Evolutionary conservation across 345 rosid genomes (phyloP).

Genomic region (Salix dunnii): DNA sequence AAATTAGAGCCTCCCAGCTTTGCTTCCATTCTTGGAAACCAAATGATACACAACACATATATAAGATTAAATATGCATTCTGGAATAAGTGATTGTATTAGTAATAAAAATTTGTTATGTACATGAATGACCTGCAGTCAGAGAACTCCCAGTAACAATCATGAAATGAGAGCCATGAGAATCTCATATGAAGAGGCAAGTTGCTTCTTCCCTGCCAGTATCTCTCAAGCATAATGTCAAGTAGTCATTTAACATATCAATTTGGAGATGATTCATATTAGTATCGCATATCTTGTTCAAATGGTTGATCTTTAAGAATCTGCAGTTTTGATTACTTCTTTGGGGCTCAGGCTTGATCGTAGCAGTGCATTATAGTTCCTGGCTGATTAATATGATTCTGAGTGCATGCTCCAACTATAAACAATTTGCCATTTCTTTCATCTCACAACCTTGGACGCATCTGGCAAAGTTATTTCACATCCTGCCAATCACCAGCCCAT

Average conservation of each 20-base stretch:
- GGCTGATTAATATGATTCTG: not conserved
- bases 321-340: not conserved
- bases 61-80: not conserved
- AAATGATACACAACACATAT: not conserved
- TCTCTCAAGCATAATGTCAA: not conserved
- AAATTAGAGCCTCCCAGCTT: not conserved
- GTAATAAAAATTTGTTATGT: not conserved
- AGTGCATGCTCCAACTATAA: not conserved
- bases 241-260: not conserved
- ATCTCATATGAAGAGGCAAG: not conserved
- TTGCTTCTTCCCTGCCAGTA: not conserved
- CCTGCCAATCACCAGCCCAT: constrained; percentile 26
- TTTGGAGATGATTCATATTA: not conserved
- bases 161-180: constrained; percentile 6
- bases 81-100: not conserved
- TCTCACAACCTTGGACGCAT: not conserved
- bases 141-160: constrained; percentile 18
- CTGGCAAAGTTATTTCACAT: constrained; percentile 15
- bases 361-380: not conserved
- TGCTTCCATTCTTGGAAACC: not conserved
- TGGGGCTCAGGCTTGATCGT: not conserved
- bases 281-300: not conserved
- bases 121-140: constrained; percentile 22
- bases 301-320: not conserved
- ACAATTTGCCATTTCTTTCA: not conserved